Evolutionary conservation across 352 stramenopile genomes (phyloP), one percentile per base, ranked within the genome.

Genomic region (Globisporangium recalcitrans): DNA sequence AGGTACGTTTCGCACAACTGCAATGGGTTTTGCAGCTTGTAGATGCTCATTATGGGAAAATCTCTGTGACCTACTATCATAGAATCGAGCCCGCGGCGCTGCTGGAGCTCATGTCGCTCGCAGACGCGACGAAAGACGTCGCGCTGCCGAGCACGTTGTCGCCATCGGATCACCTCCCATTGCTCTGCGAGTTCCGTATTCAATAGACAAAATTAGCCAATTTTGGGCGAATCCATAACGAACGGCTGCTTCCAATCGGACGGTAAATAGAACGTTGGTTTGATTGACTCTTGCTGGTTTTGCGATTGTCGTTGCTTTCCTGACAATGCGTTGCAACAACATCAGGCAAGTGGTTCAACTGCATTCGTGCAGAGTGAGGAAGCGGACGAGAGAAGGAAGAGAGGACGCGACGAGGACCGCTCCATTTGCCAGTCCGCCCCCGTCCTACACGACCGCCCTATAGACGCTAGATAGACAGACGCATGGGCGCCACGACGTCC

Each of bases 141-240:
- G 74, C 83, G 29, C 52, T 94, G 29, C 85, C 85, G 1, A 94
- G 79, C 51, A 68, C 71, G 1, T 70, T 81, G 49, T 90, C 84
- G 58, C 82, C 82, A 6, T 93, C 83, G 1, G 85, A 94, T 27
- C 85, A 94, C 55, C 67, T 94, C 4, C 83, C 83, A 8, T 67
- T 94, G 11, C 55, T 94, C 4, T 84, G 80, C 62, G 77, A 87
- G 51, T 93, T 94, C 58, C 55, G 13, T 44, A 62, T 56, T 21
- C 24, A 51, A 27, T 36, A 46, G 22, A 19, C 53, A 38, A 60
- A 46, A 46, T 11, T 44, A 29, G 27, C 31, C 36, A 19, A 4
- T 62, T 38, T 36, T 27, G 11, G 42, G 19, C 16, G 27, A 2
- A 5, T 16, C 42, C 42, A 49, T 46, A 46, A 46, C 16, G 11